phyloP scores from a whole-genome alignment of 306 rosid species.

The Acacia melanoxylon region DNA sequence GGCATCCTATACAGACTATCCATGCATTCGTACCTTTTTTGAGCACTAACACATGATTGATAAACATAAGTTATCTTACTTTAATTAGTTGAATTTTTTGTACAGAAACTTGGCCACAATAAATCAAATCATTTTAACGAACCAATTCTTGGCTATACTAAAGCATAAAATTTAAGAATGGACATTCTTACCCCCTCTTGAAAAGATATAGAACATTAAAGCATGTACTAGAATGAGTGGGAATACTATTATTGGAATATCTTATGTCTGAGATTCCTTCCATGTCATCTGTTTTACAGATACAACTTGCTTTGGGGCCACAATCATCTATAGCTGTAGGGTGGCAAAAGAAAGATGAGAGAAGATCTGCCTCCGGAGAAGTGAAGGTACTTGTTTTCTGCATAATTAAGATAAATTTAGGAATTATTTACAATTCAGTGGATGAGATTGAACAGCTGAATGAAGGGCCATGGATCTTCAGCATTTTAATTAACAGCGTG shows the following conservation, averaged over 20 bases:
- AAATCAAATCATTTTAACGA: background rate
- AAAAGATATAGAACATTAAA: conserved; percentile 22
- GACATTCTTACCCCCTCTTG: conserved; percentile 2
- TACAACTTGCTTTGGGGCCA: conserved; percentile 74
- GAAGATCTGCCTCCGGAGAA: conserved; percentile 76
- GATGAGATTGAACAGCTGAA: background rate
- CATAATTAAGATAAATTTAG: conserved; percentile 14
- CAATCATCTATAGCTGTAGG: conserved; percentile 84
- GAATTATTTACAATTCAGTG: background rate
- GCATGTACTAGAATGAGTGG: background rate
- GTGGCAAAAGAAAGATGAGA: conserved; percentile 86
- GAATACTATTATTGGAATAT: conserved; percentile 2
- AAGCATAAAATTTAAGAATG: conserved; percentile 2
- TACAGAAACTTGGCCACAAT: conserved; percentile 1
- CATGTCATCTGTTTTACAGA: conserved; percentile 50
- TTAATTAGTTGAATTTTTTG: background rate
- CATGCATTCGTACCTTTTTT: background rate
- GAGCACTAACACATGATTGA: background rate
- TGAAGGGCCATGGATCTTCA: background rate
- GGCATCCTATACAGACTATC: background rate
- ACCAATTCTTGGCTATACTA: conserved; percentile 7
- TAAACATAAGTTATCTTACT: background rate
- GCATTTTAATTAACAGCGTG: too few relatives aligned
- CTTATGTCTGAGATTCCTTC: conserved; percentile 11
- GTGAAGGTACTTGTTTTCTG: conserved; percentile 69